phyloP scores from a whole-genome alignment of 179 eudicot genomes.

The Amaranthus tricolor region DNA sequence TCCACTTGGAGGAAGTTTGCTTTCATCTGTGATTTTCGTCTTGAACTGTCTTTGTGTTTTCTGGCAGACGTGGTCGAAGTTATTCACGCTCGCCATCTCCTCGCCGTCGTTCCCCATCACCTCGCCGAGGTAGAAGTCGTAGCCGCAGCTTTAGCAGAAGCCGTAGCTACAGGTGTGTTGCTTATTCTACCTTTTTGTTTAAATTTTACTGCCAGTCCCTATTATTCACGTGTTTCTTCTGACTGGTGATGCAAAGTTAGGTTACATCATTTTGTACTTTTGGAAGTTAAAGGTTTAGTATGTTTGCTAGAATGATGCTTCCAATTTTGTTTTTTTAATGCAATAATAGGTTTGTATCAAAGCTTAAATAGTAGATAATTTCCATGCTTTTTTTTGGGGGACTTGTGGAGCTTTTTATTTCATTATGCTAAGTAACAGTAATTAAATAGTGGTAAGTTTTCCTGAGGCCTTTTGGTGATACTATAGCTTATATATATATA shows the following conservation, averaged over 20 bases:
- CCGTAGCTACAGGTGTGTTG: slow-evolving; percentile 72
- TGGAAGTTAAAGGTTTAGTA: background rate
- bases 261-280: background rate
- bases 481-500: no score
- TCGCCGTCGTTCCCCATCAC: slow-evolving; percentile 65
- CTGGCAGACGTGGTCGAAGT: slow-evolving; percentile 58
- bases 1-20: background rate
- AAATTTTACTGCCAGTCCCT: background rate
- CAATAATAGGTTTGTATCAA: no score
- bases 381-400: no score
- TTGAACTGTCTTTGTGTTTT: background rate
- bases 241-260: background rate
- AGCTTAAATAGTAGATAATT: no score
- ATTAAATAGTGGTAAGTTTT: no score
- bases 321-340: no score
- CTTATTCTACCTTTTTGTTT: background rate
- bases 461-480: no score
- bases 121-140: slow-evolving; percentile 68
- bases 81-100: slow-evolving; percentile 77
- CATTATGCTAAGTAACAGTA: no score
- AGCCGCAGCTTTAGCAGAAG: slow-evolving; percentile 75
- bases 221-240: background rate
- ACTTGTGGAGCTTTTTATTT: no score
- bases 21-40: background rate
- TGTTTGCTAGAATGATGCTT: background rate